These are phyloP conservation scores for Funneliformis geosporum DNA, from an alignment of 192 early-diverging fungal genomes.

Conservation along the genomic window DNA sequence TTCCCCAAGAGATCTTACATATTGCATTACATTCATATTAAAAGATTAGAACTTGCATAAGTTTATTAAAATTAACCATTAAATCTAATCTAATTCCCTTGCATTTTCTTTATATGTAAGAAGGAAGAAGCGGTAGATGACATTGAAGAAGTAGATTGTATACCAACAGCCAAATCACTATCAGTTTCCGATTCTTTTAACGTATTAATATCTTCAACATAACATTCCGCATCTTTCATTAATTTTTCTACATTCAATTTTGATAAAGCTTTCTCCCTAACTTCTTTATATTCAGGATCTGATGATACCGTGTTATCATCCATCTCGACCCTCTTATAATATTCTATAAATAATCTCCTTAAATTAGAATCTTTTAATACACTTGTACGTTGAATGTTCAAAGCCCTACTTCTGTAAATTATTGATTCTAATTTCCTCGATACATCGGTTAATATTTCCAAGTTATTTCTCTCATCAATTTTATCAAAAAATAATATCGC, in stretches of 20 bases:
- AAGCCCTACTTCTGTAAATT: not conserved
- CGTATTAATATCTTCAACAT: conserved; percentile 19
- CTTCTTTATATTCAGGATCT: conserved; percentile 20
- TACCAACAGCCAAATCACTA: not conserved
- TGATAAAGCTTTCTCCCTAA: not conserved
- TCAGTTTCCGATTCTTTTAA: conserved; percentile 6
- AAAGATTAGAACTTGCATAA: too few relatives aligned
- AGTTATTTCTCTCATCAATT: not conserved
- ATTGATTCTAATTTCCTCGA: not conserved
- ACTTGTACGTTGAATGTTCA: conserved; percentile 10
- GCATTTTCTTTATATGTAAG: too few relatives aligned
- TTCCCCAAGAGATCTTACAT: too few relatives aligned
- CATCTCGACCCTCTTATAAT: conserved; percentile 13
- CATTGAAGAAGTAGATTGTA: not conserved
- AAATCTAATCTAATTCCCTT: too few relatives aligned
- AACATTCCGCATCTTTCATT: conserved; percentile 12
- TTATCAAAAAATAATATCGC: conserved; percentile 3
- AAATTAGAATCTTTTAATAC: conserved; percentile 19
- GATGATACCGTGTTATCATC: not conserved
- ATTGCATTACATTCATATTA: too few relatives aligned
- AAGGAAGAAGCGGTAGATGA: too few relatives aligned
- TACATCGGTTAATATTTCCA: conserved; percentile 13
- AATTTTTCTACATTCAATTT: conserved; percentile 18
- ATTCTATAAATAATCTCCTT: conserved; percentile 13
- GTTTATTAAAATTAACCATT: too few relatives aligned